Evolutionary conservation across 192 early-diverging fungal species (phyloP).

Genomic region (Gorgonomyces haynaldii): DNA sequence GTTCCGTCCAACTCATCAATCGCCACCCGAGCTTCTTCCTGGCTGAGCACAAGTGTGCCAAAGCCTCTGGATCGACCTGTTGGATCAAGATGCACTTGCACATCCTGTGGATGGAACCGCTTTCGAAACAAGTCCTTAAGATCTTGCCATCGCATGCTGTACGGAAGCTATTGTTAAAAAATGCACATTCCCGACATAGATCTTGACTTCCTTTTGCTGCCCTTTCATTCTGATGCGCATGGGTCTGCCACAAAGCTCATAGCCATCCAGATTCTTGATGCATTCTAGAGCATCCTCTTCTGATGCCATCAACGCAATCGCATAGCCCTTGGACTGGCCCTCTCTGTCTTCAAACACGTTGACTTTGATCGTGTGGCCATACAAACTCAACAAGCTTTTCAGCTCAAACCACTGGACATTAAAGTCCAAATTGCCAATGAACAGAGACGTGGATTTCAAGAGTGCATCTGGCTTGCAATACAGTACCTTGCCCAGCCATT

Average conservation of each 20-base stretch:
- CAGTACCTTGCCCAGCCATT: slow-evolving; percentile 8
- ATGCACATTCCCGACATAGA: not conserved
- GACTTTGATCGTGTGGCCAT: slow-evolving; percentile 49
- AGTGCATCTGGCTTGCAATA: not conserved
- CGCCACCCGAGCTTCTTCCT: too few relatives aligned
- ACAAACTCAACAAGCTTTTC: slow-evolving; percentile 64
- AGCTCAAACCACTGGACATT: slow-evolving; percentile 71
- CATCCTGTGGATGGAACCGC: too few relatives aligned
- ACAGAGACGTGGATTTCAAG: slow-evolving; percentile 24
- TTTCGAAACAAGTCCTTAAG: too few relatives aligned
- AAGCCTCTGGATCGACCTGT: too few relatives aligned
- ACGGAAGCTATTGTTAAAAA: too few relatives aligned
- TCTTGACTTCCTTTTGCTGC: too few relatives aligned
- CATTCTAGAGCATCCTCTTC: slow-evolving; percentile 32
- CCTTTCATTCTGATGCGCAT: too few relatives aligned
- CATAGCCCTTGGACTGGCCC: slow-evolving; percentile 64
- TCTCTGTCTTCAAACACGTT: slow-evolving; percentile 51
- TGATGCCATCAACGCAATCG: slow-evolving; percentile 49
- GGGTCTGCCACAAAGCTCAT: slow-evolving; percentile 25
- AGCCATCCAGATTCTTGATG: slow-evolving; percentile 27
- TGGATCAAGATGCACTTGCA: too few relatives aligned
- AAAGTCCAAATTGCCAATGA: slow-evolving; percentile 71
- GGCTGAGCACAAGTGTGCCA: too few relatives aligned
- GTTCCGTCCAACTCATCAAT: too few relatives aligned
- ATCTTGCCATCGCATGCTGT: too few relatives aligned